Percentiles rank a stretch among this genome's conserved stretches.
phyloP scores from a whole-genome alignment of 1,284 basidiomycete species.

The Lignosus rhinocerotis region DNA sequence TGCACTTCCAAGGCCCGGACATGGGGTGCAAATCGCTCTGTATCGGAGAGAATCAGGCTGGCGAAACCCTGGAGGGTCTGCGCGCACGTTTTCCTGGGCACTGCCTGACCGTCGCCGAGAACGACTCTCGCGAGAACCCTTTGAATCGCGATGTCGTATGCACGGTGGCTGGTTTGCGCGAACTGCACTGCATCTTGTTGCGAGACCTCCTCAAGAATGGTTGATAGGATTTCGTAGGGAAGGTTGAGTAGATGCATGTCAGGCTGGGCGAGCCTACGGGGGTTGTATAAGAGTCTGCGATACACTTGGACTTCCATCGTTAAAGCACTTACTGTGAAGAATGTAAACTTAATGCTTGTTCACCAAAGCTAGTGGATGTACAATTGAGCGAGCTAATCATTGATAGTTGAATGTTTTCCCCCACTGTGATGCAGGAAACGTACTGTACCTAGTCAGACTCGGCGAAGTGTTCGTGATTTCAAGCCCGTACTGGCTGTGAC shows the following conservation, averaged over 20 bases:
- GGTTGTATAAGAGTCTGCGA: neutral
- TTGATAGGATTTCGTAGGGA: slow-evolving; percentile 4
- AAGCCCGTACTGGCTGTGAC: no score
- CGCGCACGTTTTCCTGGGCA: neutral
- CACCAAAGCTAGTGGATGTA: no score
- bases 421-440: no score
- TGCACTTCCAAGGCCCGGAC: neutral
- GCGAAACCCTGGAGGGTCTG: neutral
- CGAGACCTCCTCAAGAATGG: neutral
- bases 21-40: neutral
- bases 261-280: neutral
- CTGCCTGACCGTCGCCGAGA: neutral
- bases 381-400: no score
- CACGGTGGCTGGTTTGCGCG: slow-evolving; percentile 1
- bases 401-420: no score
- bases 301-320: no score
- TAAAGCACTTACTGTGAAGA: neutral
- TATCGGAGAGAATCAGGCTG: neutral
- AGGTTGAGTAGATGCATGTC: neutral
- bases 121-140: slow-evolving; percentile 3
- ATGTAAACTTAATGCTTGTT: no score
- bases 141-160: slow-evolving; percentile 7
- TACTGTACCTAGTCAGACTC: no score
- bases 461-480: no score
- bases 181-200: slow-evolving; percentile 5